Conservation (phyloP, 2,329 filamentous ascomycete species). For the Aspergillus calidoustus region DNA sequence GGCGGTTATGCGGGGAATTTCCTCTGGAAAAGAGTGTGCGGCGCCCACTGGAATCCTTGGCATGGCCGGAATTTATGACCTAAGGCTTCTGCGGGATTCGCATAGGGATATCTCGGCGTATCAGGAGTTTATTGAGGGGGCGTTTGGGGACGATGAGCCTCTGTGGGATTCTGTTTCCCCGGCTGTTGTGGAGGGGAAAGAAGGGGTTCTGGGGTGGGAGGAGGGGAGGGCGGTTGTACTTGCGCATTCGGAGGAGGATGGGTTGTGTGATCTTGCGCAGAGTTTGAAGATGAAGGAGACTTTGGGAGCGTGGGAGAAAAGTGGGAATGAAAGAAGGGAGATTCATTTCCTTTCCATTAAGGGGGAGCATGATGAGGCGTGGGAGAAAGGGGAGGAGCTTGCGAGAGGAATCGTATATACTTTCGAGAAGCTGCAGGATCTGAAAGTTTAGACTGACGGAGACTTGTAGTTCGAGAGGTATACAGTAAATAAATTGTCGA, state of each 20-base stretch:
- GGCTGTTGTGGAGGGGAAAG: conserved; percentile 34
- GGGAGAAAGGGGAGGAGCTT: conserved; percentile 46
- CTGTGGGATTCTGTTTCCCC: conserved; percentile 48
- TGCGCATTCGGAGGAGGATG: conserved; percentile 48
- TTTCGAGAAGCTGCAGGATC: conserved; percentile 34
- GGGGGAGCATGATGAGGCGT: conserved; percentile 49
- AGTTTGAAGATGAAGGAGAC: conserved; percentile 53
- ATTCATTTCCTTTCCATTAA: conserved; percentile 44
- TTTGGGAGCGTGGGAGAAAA: conserved; percentile 53
- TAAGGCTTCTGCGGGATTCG: conserved; percentile 41
- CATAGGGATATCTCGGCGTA: conserved; percentile 40
- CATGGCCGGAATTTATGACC: conserved; percentile 52
- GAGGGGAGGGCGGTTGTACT: conserved; percentile 43
- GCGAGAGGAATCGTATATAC: conserved; percentile 41
- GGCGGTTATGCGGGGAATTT: conserved; percentile 41
- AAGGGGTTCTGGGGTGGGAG: conserved; percentile 40
- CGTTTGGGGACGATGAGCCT: conserved; percentile 45
- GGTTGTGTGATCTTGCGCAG: conserved; percentile 46
- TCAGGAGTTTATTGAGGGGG: conserved; percentile 46
- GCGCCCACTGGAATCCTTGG: conserved; percentile 47
- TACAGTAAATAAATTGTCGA: not conserved
- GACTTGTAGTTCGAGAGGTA: not conserved
- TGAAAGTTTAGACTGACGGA: conserved; percentile 19
- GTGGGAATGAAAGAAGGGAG: conserved; percentile 34
- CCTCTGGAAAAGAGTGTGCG: conserved; percentile 7